Evolutionary conservation across 345 rosid species (phyloP), one percentile per base, ranked within the genome.

Genomic region (Mangifera indica): DNA sequence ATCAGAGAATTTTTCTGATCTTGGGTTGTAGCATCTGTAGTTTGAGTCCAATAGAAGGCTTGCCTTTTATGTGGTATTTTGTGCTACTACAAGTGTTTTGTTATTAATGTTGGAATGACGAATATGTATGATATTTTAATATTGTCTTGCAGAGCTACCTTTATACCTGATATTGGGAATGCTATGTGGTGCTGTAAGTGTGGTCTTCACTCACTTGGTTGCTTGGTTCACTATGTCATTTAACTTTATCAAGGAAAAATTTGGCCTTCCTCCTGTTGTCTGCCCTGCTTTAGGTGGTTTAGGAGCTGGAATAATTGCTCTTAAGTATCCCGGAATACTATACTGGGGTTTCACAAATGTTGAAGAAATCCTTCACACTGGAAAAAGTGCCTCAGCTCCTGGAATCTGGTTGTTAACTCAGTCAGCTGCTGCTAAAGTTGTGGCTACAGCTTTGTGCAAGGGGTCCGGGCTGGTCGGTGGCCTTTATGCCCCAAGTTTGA

Each of bases 271-370:
- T 69, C 67, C 97, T 70, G 90, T 94, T 76, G 93, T 89, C 13
- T 94, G 97, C 73, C 98, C 98, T 67, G 98, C 98, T 73, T 75
- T 94, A 79, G 98, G 98, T 67, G 93, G 98, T 77, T 82, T 94
- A 82, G 98, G 98, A 77, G 95, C 98, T 72, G 97, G 98, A 29
- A 76, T 94, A 55, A 90, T 94, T 79, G 98, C 97, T 73, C 95
- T 94, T 51, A 94, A 84, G 77, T 94, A 94, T 83, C 98, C 98
- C 48, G 98, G 98, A 82, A 86, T 94, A 76, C 4, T 34, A 62
- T 92, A 92, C 71, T 92, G 98, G 98, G 98, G 98, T 63, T 94
- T 94, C 82, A 94, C 98, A 63, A 94, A 94, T 83, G 98, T 94
- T 59, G 97, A 94, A 81, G 98, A 94, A 76, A 94, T 94, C 72